These are phyloP conservation scores for Eutrema salsugineum DNA, from an alignment of 441 rosid species.

Conservation along the genomic window DNA sequence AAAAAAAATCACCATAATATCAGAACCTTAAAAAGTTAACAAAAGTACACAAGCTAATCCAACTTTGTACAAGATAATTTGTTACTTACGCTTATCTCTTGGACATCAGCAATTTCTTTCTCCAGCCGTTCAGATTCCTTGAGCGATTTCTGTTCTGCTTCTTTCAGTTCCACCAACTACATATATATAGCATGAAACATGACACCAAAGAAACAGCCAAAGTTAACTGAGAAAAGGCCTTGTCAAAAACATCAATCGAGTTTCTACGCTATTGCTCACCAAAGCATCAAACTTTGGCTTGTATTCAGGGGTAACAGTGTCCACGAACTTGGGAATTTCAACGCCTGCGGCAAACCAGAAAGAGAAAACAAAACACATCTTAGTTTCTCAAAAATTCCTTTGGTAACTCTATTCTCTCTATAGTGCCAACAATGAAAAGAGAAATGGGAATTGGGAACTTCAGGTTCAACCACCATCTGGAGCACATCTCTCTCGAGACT, in stretches of 20 bases:
- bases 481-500: neutral
- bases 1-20: neutral
- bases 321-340: constrained; percentile 81
- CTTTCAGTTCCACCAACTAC: constrained; percentile 89
- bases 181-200: neutral
- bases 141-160: constrained; percentile 74
- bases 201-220: neutral
- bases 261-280: constrained; percentile 42
- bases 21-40: neutral
- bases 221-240: neutral
- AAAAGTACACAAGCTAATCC: neutral
- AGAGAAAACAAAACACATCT: neutral
- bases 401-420: neutral
- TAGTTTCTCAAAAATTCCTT: neutral
- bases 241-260: neutral
- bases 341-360: constrained; percentile 46
- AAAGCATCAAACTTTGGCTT: constrained; percentile 85
- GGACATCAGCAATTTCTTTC: constrained; percentile 78
- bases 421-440: neutral
- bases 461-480: neutral
- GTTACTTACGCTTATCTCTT: constrained; percentile 71
- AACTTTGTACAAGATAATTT: neutral
- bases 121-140: constrained; percentile 83
- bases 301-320: constrained; percentile 85
- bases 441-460: neutral